These are phyloP conservation scores for Solanum arcanum DNA, from an alignment of 257 asterid genomes.

Conservation along the genomic window DNA sequence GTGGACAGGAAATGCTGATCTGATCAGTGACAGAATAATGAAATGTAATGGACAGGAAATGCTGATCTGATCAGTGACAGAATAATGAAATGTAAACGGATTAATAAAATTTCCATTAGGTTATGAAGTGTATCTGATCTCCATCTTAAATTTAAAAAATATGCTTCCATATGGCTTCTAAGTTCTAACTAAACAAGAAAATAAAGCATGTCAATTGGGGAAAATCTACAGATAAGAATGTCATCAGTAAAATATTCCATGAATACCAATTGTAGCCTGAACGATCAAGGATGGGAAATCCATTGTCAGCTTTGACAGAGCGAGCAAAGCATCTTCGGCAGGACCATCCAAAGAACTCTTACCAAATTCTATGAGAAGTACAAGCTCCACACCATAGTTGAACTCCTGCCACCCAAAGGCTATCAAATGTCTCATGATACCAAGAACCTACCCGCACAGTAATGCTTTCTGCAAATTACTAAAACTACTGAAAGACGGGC, in stretches of 20 bases:
- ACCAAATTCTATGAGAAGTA: constrained; percentile 49
- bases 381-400: constrained; percentile 60
- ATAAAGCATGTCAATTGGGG: not conserved
- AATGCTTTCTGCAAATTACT: not conserved
- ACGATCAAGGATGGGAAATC: constrained; percentile 64
- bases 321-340: constrained; percentile 55
- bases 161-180: not conserved
- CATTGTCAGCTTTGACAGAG: constrained; percentile 34
- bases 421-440: not conserved
- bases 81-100: not conserved
- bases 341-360: constrained; percentile 40
- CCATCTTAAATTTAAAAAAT: not conserved
- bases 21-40: not conserved
- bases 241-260: not conserved
- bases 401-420: constrained; percentile 54
- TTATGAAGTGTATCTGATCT: not conserved
- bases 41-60: not conserved
- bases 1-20: not conserved
- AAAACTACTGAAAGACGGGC: not conserved
- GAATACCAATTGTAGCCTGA: constrained; percentile 65
- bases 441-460: not conserved
- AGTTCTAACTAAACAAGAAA: not conserved
- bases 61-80: not conserved
- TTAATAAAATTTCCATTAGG: not conserved
- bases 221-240: not conserved